These are phyloP conservation scores for Gnaphalium uliginosum DNA, from an alignment of 129 eudicot genomes.

Conservation along the genomic window DNA sequence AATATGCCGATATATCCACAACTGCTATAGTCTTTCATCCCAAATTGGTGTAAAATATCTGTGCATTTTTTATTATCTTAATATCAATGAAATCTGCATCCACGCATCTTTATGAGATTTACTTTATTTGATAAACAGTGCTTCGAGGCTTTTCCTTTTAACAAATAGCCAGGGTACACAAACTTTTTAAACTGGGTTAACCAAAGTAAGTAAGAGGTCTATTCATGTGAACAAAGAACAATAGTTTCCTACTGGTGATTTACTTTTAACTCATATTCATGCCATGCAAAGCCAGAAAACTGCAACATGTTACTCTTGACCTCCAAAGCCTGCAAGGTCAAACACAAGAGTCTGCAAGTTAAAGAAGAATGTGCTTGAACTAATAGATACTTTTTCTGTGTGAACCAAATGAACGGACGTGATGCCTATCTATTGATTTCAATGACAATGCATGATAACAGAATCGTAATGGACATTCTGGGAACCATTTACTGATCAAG, in stretches of 20 bases:
- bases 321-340: constrained; percentile 66
- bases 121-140: background rate
- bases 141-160: constrained; percentile 8
- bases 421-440: no score
- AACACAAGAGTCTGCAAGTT: constrained; percentile 18
- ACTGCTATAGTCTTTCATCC: background rate
- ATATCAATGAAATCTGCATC: background rate
- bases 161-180: background rate
- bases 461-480: constrained; percentile 12
- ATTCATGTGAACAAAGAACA: background rate
- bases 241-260: constrained; percentile 6
- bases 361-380: background rate
- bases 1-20: background rate
- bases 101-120: background rate
- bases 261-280: constrained; percentile 68
- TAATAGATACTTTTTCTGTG: background rate
- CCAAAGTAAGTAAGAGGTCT: background rate
- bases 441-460: constrained; percentile 5
- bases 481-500: background rate
- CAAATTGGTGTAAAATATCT: background rate
- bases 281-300: constrained; percentile 95
- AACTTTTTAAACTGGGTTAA: background rate
- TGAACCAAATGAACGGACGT: background rate
- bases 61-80: background rate
- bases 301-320: constrained; percentile 69